Percentiles rank a stretch among this genome's conserved stretches.
phyloP scores from a whole-genome alignment of 169 alveolate species.

The Eimeria falciformis region DNA sequence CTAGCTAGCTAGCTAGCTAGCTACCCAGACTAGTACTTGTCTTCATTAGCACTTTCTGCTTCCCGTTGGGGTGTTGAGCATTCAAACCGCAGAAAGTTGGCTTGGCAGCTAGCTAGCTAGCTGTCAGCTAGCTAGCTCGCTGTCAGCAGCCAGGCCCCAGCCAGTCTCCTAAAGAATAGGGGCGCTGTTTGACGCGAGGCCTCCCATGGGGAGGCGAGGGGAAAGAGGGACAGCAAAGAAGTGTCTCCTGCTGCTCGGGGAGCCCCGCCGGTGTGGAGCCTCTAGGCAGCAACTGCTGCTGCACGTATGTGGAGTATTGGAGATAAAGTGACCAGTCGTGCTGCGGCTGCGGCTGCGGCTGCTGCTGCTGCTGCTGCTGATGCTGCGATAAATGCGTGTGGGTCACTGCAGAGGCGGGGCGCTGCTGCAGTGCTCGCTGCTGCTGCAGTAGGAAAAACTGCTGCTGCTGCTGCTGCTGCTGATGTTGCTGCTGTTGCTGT shows the following conservation, averaged over 20 bases:
- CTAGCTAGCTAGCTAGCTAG: neutral
- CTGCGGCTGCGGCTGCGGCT: slow-evolving; percentile 30
- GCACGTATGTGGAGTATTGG: neutral
- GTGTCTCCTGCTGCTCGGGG: slow-evolving; percentile 15
- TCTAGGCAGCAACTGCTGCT: slow-evolving; percentile 23
- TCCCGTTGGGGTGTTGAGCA: too few species aligned
- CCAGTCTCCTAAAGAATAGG: slow-evolving; percentile 34
- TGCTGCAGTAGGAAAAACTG: neutral
- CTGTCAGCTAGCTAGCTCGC: neutral
- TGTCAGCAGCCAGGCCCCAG: slow-evolving; percentile 24
- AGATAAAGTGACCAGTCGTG: slow-evolving; percentile 16
- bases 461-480: slow-evolving; percentile 47
- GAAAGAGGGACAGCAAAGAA: neutral
- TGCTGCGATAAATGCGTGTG: slow-evolving; percentile 25
- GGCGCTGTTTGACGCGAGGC: slow-evolving; percentile 21
- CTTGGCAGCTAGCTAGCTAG: neutral
- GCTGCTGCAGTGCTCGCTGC: neutral
- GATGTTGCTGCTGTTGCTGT: slow-evolving; percentile 26
- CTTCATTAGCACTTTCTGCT: too few species aligned
- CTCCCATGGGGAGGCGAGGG: slow-evolving; percentile 23
- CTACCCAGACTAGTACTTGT: too few species aligned
- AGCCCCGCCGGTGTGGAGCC: neutral
- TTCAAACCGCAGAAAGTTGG: too few species aligned
- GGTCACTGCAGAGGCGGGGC: neutral
- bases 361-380: slow-evolving; percentile 19